Evolutionary conservation across 768 basidiomycete genomes (phyloP).

Genomic region (Serendipita sp.): DNA sequence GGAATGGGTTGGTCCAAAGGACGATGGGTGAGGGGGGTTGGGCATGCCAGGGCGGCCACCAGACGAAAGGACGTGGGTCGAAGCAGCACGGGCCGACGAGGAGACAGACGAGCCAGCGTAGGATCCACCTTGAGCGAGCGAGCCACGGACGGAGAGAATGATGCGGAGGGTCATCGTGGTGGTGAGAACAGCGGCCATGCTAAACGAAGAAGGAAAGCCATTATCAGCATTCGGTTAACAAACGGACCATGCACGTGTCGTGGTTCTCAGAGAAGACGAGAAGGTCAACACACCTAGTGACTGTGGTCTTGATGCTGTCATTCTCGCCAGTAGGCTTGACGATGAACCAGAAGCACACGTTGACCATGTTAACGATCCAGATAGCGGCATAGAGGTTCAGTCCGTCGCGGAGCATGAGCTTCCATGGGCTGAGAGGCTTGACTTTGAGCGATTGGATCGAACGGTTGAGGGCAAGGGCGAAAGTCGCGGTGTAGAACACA

Average conservation of each 20-base stretch:
- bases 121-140: constrained; percentile 52
- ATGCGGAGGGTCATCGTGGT: constrained; percentile 81
- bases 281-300: constrained; percentile 35
- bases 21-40: constrained; percentile 12
- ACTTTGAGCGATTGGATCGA: constrained; percentile 40
- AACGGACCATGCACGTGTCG: background rate
- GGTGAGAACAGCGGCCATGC: constrained; percentile 76
- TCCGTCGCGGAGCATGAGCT: constrained; percentile 80
- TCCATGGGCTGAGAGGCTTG: constrained; percentile 55
- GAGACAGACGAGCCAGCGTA: constrained; percentile 41
- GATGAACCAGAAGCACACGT: constrained; percentile 80
- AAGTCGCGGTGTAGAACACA: constrained; percentile 51
- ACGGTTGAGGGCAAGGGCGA: constrained; percentile 43
- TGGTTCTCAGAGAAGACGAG: background rate
- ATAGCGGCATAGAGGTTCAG: constrained; percentile 74
- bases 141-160: constrained; percentile 66
- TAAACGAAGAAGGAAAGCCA: constrained; percentile 12
- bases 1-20: constrained; percentile 6
- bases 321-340: constrained; percentile 41
- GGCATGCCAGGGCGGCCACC: constrained; percentile 14
- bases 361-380: constrained; percentile 65
- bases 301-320: constrained; percentile 69
- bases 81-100: constrained; percentile 20
- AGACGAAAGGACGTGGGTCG: constrained; percentile 33
- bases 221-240: background rate